phyloP scores from a whole-genome alignment of 768 basidiomycete species.

The Amanita brunnescens region DNA sequence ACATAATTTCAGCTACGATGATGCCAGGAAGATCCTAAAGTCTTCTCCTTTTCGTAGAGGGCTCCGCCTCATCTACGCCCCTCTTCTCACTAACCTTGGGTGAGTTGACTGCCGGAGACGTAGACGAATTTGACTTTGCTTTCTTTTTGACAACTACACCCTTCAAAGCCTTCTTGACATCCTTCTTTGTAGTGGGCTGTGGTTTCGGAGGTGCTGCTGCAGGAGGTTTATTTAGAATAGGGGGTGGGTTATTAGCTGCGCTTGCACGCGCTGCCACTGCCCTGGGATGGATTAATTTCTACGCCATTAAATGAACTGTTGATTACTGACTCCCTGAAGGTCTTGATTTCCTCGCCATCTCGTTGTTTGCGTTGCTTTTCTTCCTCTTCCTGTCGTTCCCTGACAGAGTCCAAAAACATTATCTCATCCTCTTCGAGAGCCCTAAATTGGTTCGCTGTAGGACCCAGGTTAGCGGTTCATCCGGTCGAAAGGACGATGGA shows the following conservation, averaged over 20 bases:
- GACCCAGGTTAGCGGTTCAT: constrained; percentile 7
- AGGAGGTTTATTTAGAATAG: constrained; percentile 23
- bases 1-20: background rate
- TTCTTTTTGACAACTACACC: constrained; percentile 80
- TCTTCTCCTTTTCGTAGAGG: constrained; percentile 9
- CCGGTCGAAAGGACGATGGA: constrained; percentile 10
- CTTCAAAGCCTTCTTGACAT: constrained; percentile 59
- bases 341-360: constrained; percentile 72
- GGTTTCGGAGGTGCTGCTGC: constrained; percentile 26
- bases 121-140: constrained; percentile 26
- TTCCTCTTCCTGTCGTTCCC: constrained; percentile 67
- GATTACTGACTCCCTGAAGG: constrained; percentile 60
- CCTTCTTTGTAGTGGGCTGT: constrained; percentile 42
- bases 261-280: constrained; percentile 63
- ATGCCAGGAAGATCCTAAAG: background rate
- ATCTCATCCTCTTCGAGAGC: constrained; percentile 88
- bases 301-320: constrained; percentile 3
- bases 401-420: constrained; percentile 77
- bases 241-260: constrained; percentile 36
- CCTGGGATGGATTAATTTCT: constrained; percentile 18
- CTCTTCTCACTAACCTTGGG: constrained; percentile 13
- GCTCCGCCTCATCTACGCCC: constrained; percentile 10
- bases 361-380: constrained; percentile 65
- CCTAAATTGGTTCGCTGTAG: constrained; percentile 76
- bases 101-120: constrained; percentile 7